phyloP scores from a whole-genome alignment of 2,329 filamentous ascomycete species.

The Colletotrichum noveboracense region DNA sequence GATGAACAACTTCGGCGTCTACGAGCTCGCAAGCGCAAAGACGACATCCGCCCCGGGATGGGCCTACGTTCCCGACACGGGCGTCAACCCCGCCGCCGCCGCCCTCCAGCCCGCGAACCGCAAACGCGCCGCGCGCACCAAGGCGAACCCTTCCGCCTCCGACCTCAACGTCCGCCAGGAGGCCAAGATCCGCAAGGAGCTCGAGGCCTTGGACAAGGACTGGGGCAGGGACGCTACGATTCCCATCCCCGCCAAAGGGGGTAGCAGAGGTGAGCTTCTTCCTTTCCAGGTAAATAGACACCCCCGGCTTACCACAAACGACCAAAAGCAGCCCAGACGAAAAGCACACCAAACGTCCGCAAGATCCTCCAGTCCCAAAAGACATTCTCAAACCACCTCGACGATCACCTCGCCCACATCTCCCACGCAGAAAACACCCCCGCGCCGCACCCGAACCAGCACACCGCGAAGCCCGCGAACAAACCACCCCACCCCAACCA shows the following conservation, averaged over 20 bases:
- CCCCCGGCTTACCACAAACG: neutral
- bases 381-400: slow-evolving; percentile 82
- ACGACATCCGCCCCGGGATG: slow-evolving; percentile 81
- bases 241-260: slow-evolving; percentile 64
- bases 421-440: slow-evolving; percentile 46
- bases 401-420: slow-evolving; percentile 75
- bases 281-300: neutral
- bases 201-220: slow-evolving; percentile 84
- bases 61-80: slow-evolving; percentile 87
- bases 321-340: slow-evolving; percentile 45
- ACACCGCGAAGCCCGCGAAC: slow-evolving; percentile 31
- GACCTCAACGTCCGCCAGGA: slow-evolving; percentile 84
- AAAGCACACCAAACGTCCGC: slow-evolving; percentile 73
- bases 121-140: slow-evolving; percentile 73
- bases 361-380: slow-evolving; percentile 82
- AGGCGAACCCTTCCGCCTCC: slow-evolving; percentile 56
- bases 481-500: slow-evolving; percentile 18
- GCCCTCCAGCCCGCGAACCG: slow-evolving; percentile 60
- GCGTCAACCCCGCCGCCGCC: slow-evolving; percentile 59
- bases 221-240: slow-evolving; percentile 77
- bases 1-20: slow-evolving; percentile 77
- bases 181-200: slow-evolving; percentile 79
- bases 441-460: slow-evolving; percentile 25
- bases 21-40: slow-evolving; percentile 77
- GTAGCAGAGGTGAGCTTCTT: slow-evolving; percentile 37